A percentile compares a stretch with the other conserved stretches of the same genome.
phyloP scores from a whole-genome alignment of 2,329 filamentous ascomycete species.

The Cryoendolithus antarcticus region DNA sequence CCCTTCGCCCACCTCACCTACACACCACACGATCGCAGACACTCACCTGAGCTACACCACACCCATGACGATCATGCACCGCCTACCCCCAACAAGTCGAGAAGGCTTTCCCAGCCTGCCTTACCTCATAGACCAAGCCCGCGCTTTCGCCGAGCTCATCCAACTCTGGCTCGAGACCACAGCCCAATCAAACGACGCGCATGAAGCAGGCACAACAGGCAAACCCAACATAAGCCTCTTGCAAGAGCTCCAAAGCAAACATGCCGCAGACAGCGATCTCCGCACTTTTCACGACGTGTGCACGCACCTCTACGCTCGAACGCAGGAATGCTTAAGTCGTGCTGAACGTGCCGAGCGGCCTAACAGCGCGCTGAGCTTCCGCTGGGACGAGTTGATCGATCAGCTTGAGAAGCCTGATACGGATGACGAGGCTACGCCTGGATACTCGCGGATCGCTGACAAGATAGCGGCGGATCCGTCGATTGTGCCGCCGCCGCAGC shows the following conservation, averaged over 20 bases:
- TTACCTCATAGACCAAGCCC: constrained; percentile 79
- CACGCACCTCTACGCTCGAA: constrained; percentile 33
- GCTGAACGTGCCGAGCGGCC: constrained; percentile 42
- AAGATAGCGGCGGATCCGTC: constrained; percentile 17
- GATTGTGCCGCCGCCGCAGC: constrained; percentile 14
- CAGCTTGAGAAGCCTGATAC: constrained; percentile 23
- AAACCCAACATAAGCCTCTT: constrained; percentile 22
- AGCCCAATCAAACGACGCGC: constrained; percentile 13
- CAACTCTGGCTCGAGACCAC: constrained; percentile 60
- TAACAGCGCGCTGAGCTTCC: constrained; percentile 33
- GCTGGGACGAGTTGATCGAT: constrained; percentile 43
- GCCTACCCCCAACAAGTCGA: constrained; percentile 65
- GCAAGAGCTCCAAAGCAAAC: constrained; percentile 13
- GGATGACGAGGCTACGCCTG: constrained; percentile 8
- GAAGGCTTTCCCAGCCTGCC: constrained; percentile 91
- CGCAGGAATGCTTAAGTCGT: constrained; percentile 37
- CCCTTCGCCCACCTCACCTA: constrained; percentile 14
- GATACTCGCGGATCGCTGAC: constrained; percentile 16
- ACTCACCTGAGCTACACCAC: constrained; percentile 58
- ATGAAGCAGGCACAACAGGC: constrained; percentile 19
- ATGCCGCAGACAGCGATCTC: constrained; percentile 31
- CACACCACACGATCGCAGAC: constrained; percentile 18
- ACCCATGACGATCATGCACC: constrained; percentile 75
- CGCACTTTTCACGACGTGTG: constrained; percentile 39
- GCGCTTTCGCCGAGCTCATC: constrained; percentile 72